Evolutionary conservation across 768 basidiomycete species (phyloP), one percentile per base, ranked within the genome.

Genomic region (Infundibulicybe gibba): DNA sequence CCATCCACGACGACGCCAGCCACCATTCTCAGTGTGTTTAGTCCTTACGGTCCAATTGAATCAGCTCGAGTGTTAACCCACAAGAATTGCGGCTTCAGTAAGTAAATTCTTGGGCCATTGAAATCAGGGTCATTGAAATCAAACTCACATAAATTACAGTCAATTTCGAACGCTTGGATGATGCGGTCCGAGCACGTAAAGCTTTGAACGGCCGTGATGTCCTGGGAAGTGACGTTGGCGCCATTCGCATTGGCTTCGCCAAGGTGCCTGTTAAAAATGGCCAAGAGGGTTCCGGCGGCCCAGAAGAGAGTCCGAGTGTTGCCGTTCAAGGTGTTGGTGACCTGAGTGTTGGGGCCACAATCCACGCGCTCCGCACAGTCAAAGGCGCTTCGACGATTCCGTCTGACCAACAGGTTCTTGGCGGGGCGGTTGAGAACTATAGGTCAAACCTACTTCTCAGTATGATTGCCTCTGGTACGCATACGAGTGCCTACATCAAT

Each of bases 161-260:
- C 70, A 98, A 99, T 63, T 98, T 97, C 64, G 95, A 99, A 66
- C 85, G 93, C 47, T 76, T 97, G 20, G 97, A 98, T 61, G 95
- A 98, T 59, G 97, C 97, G 40, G 90, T 97, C 49, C 76, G 94
- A 31, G 97, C 97, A 30, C 80, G 95, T 52, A 97, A 97, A 65
- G 91, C 94, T 32, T 74, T 99, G 49, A 97, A 97, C 59, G 94
- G 94, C 30, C 86, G 92, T 38, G 95, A 98, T 62, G 90, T 98
- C 15, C 79, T 99, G 25, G 97, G 97, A 14, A 88, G 88, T 52
- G 95, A 98, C 48, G 92, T 98, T 45, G 97, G 97, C 30, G 90
- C 95, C 30, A 93, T 98, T 51, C 85, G 94, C 32, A 97, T 98
- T 52, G 95, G 94, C 6, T 98, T 94, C 62, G 95, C 95, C 47